Evolutionary conservation across 176 grass and related monocot genomes (phyloP), one percentile per base, ranked within the genome.

Genomic region (Musa troglodytarum): DNA sequence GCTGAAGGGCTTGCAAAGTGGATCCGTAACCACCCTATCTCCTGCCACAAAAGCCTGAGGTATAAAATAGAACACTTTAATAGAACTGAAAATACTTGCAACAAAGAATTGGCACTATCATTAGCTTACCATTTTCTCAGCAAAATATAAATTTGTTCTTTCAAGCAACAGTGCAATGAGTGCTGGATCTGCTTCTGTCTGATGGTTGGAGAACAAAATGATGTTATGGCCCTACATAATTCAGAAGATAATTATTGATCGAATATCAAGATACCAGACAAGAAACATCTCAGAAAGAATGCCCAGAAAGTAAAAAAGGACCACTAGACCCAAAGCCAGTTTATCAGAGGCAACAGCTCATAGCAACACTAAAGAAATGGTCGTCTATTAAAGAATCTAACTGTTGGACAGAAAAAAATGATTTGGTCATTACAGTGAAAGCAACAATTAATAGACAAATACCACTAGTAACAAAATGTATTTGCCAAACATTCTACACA

Each of bases 151-250:
- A 74, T 84, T 78, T 24, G 34, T 86, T 87, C 87, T 87, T 82
- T 99, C 95, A 82, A 99, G 90, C 76, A 87, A 86, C 70, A 94
- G 80, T 68, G 88, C 73, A 67, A 99, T 87, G 49, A 94, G 29
- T 65, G 95, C 95, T 87, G 95, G 95, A 91, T 99, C 95, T 68
- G 90, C 90, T 83, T 99, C 95, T 34, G 86, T 84, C 74, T 99
- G 95, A 87, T 99, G 95, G 69, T 99, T 99, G 77, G 95, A 99
- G 90, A 99, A 91, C 71, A 99, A 84, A 82, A 99, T 87, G 77
- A 99, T 75, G 88, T 99, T 99, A 80, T 99, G 90, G 76, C 95
- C 95, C 95, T 99, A 72, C 54, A 78, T 43, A 43, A 43, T 29
- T 73, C 11, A 52, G 28, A 6, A 25, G 8, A 53, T 19, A 72